phyloP scores from a whole-genome alignment of 2,329 filamentous ascomycete genomes.

The Colletotrichum sp. region DNA sequence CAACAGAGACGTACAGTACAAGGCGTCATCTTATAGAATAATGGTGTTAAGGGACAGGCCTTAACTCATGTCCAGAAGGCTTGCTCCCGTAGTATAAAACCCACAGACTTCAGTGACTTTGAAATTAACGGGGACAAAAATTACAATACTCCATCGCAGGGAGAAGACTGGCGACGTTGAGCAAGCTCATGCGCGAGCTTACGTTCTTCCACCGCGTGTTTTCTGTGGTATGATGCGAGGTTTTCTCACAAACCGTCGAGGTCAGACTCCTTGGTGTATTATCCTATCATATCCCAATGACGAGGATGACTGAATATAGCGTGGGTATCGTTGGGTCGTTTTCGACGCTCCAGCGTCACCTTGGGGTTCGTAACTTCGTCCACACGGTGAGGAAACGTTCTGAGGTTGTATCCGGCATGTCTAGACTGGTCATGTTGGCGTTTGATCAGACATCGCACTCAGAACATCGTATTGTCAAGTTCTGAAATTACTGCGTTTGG shows the following conservation, averaged over 20 bases:
- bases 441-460: neutral
- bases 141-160: accelerated
- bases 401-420: accelerated
- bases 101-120: too few relatives aligned
- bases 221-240: too few relatives aligned
- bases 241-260: accelerated
- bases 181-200: accelerated
- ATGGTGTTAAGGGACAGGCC: too few relatives aligned
- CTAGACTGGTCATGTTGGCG: neutral
- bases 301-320: neutral
- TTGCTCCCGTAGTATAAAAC: too few relatives aligned
- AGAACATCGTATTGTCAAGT: too few relatives aligned
- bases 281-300: neutral
- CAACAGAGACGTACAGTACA: accelerated
- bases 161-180: too few relatives aligned
- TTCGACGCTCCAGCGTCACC: neutral
- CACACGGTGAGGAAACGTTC: neutral
- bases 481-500: neutral
- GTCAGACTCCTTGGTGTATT: neutral
- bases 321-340: neutral
- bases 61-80: too few relatives aligned
- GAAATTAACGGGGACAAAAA: too few relatives aligned
- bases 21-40: neutral
- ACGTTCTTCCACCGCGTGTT: too few relatives aligned
- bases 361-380: neutral